Conservation (phyloP, 2,329 filamentous ascomycete genomes). For the Phyllosticta paracitricarpa region DNA sequence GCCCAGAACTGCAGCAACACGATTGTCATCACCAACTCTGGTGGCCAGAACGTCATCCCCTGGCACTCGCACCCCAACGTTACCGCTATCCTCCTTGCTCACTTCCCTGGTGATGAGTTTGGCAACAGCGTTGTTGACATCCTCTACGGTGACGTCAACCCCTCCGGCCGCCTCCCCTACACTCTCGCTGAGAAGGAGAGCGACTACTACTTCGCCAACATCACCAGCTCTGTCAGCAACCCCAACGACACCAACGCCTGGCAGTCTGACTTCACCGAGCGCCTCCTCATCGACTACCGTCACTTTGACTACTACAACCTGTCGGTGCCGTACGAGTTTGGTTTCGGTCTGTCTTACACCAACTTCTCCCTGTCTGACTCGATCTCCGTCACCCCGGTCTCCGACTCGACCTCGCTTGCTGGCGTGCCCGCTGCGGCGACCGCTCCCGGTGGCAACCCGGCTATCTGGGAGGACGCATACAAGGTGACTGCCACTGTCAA, state of each 20-base stretch:
- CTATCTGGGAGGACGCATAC: slow-evolving; percentile 12
- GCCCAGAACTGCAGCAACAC: slow-evolving; percentile 41
- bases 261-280: slow-evolving; percentile 58
- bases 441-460: slow-evolving; percentile 9
- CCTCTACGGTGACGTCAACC: slow-evolving; percentile 67
- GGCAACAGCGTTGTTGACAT: slow-evolving; percentile 73
- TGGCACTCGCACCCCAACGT: slow-evolving; percentile 34
- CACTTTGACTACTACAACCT: slow-evolving; percentile 72
- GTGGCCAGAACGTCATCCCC: slow-evolving; percentile 33
- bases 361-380: slow-evolving; percentile 55
- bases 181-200: slow-evolving; percentile 63
- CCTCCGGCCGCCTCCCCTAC: slow-evolving; percentile 74
- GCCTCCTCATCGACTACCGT: slow-evolving; percentile 81
- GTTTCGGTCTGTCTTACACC: slow-evolving; percentile 76
- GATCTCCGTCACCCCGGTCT: slow-evolving; percentile 23
- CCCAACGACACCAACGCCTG: slow-evolving; percentile 9
- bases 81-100: slow-evolving; percentile 19
- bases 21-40: slow-evolving; percentile 38
- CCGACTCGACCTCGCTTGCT: slow-evolving; percentile 41
- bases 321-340: slow-evolving; percentile 73
- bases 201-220: slow-evolving; percentile 37
- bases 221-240: slow-evolving; percentile 14
- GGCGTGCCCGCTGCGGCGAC: slow-evolving; percentile 33
- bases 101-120: slow-evolving; percentile 46
- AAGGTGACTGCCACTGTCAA: slow-evolving; percentile 38